Evolutionary conservation across 306 rosid genomes (phyloP).

Genomic region (Urtica urens): DNA sequence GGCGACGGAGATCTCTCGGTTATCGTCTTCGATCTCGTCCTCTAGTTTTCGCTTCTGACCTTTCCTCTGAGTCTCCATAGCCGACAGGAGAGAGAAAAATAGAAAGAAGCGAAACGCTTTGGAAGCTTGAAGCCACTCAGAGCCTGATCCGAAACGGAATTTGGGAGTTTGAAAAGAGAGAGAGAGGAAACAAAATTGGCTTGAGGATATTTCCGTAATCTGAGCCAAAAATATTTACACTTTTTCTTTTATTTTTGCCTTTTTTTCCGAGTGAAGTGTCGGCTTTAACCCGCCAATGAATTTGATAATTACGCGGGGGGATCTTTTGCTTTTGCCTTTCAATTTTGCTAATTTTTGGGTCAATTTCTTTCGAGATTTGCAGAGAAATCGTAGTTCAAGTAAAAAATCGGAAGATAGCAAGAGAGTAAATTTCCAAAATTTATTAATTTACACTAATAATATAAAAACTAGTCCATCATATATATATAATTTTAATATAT

Average conservation of each 20-base stretch:
- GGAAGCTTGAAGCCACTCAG: conserved; percentile 12
- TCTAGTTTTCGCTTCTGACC: conserved; percentile 93
- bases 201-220: conserved; percentile 37
- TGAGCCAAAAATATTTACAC: neutral
- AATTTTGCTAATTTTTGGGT: too few species aligned
- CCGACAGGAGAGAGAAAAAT: conserved; percentile 4
- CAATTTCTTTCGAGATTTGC: too few species aligned
- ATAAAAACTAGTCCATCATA: too few species aligned
- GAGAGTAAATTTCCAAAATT: too few species aligned
- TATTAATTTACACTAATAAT: too few species aligned
- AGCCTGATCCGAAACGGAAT: conserved; percentile 24
- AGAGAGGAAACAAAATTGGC: neutral
- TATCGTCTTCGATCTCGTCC: conserved; percentile 48
- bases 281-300: conserved; percentile 27
- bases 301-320: conserved; percentile 1
- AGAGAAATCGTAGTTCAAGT: too few species aligned
- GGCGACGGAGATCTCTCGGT: conserved; percentile 41
- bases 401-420: too few species aligned
- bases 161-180: conserved; percentile 2
- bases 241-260: neutral
- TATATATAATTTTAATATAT: too few species aligned
- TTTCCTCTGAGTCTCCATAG: conserved; percentile 42
- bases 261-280: conserved; percentile 14
- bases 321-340: neutral
- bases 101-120: conserved; percentile 10